These are phyloP conservation scores for Rhizoclosmatium sp. DNA, from an alignment of 192 early-diverging fungal species.

Conservation along the genomic window DNA sequence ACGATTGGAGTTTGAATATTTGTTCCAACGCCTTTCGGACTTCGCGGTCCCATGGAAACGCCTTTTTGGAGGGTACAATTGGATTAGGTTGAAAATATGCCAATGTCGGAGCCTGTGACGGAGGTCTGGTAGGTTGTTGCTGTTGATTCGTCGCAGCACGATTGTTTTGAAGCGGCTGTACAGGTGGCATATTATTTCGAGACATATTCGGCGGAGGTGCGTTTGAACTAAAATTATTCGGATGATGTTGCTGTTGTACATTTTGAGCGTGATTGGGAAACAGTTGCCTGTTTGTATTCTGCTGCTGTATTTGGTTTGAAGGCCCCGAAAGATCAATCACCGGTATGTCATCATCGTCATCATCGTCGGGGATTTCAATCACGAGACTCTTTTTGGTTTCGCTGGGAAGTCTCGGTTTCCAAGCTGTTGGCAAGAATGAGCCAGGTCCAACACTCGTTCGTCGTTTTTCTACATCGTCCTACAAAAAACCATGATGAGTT, in stretches of 20 bases:
- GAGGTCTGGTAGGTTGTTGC: background rate
- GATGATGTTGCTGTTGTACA: background rate
- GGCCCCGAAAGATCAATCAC: background rate
- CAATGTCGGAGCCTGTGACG: background rate
- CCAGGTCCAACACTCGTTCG: background rate
- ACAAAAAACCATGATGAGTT: too few relatives aligned
- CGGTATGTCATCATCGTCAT: constrained; percentile 4
- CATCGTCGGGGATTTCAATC: constrained; percentile 7
- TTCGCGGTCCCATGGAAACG: constrained; percentile 76
- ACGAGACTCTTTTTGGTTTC: background rate
- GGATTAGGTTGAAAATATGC: background rate
- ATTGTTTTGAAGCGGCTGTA: background rate
- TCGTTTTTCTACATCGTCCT: background rate
- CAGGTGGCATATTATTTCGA: background rate
- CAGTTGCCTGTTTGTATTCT: background rate
- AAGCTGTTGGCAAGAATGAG: background rate
- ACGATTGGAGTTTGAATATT: constrained; percentile 76
- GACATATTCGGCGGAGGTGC: background rate
- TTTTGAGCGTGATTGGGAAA: background rate
- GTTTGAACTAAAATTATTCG: background rate
- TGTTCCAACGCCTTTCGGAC: constrained; percentile 71
- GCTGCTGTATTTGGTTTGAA: background rate
- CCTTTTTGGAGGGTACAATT: constrained; percentile 7
- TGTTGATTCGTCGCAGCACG: background rate
- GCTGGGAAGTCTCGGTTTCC: background rate